Conservation (phyloP, 2,329 filamentous ascomycete species). For the Cordyceps farinosa region DNA sequence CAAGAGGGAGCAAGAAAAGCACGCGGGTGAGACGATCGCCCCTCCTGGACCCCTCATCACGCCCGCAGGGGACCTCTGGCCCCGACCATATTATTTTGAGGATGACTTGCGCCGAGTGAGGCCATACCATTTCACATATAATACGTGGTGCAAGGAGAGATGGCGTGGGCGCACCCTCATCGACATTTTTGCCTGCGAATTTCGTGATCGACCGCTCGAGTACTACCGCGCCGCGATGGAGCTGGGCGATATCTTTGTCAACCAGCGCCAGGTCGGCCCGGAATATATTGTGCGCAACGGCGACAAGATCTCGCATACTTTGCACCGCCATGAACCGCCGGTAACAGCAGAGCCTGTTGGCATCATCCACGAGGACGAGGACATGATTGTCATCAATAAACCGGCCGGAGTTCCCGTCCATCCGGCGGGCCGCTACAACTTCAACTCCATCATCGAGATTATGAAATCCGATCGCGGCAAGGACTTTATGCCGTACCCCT, state of each 20-base stretch:
- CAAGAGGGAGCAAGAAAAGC: constrained; percentile 18
- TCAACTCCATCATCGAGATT: constrained; percentile 92
- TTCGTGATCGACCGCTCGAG: constrained; percentile 77
- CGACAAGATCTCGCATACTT: constrained; percentile 84
- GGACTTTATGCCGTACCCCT: constrained; percentile 61
- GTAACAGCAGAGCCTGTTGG: constrained; percentile 76
- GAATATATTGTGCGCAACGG: constrained; percentile 79
- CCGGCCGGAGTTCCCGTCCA: constrained; percentile 93
- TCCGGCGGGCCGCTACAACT: constrained; percentile 90
- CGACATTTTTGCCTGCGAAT: constrained; percentile 88
- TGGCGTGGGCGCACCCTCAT: constrained; percentile 81
- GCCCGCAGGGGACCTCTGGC: constrained; percentile 41
- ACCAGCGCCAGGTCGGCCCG: constrained; percentile 66
- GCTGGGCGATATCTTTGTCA: constrained; percentile 72
- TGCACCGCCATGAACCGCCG: constrained; percentile 93
- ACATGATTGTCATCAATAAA: constrained; percentile 96
- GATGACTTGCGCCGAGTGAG: constrained; percentile 76
- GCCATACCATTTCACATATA: constrained; percentile 92
- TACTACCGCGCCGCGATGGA: constrained; percentile 89
- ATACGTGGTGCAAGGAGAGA: constrained; percentile 89
- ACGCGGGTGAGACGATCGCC: constrained; percentile 7
- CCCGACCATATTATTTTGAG: constrained; percentile 75
- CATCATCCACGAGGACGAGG: constrained; percentile 85
- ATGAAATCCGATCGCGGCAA: constrained; percentile 70
- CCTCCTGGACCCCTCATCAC: constrained; percentile 27